These are phyloP conservation scores for Rhizopus stolonifer DNA, from an alignment of 371 early-diverging fungal genomes.

Conservation along the genomic window DNA sequence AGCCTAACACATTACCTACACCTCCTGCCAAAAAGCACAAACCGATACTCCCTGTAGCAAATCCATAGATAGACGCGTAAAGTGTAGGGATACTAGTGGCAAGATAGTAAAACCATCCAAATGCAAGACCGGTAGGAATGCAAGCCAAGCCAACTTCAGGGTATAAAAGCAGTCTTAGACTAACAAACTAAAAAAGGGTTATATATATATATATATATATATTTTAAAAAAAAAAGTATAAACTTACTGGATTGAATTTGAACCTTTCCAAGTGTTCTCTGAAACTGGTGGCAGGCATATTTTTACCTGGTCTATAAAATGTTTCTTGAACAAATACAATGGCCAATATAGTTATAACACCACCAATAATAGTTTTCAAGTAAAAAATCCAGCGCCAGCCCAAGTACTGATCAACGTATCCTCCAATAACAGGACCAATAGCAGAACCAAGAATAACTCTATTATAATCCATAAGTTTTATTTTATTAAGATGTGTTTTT, in stretches of 20 bases:
- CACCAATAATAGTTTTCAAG: slow-evolving; percentile 51
- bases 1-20: slow-evolving; percentile 48
- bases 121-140: slow-evolving; percentile 33
- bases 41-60: slow-evolving; percentile 49
- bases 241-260: slow-evolving; percentile 42
- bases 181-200: slow-evolving; percentile 26
- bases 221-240: neutral
- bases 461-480: neutral
- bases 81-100: slow-evolving; percentile 47
- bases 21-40: slow-evolving; percentile 52
- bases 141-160: slow-evolving; percentile 23
- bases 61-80: slow-evolving; percentile 34
- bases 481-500: neutral
- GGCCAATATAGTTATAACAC: slow-evolving; percentile 36
- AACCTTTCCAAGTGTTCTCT: slow-evolving; percentile 20
- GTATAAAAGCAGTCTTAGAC: slow-evolving; percentile 23
- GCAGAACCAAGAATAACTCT: slow-evolving; percentile 56
- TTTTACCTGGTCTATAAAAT: slow-evolving; percentile 27
- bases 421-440: slow-evolving; percentile 56
- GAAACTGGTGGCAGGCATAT: neutral
- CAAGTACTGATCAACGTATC: slow-evolving; percentile 48
- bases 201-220: neutral
- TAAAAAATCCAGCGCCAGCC: slow-evolving; percentile 65
- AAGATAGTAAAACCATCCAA: slow-evolving; percentile 54
- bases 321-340: slow-evolving; percentile 56